Evolutionary conservation across 148 eudicot species (phyloP).

Genomic region (Rhododendron molle): DNA sequence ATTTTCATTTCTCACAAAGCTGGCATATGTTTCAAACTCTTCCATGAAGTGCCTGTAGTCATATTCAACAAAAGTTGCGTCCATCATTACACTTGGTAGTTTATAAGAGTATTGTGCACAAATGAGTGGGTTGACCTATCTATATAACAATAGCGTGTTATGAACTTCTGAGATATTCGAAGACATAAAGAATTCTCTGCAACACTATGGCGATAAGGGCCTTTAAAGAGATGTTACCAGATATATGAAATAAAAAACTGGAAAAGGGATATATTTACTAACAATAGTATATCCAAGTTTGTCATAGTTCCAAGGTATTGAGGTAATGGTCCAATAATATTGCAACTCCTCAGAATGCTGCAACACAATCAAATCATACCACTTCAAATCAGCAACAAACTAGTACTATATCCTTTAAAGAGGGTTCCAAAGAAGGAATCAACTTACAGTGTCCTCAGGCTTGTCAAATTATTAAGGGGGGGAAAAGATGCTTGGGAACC

Average conservation of each 20-base stretch:
- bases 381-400: background rate
- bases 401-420: background rate
- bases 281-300: constrained; percentile 15
- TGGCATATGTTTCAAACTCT: too few species aligned
- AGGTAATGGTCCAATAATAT: constrained; percentile 20
- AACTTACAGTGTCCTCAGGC: constrained; percentile 16
- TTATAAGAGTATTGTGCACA: background rate
- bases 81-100: background rate
- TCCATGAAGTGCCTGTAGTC: background rate
- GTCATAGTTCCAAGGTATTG: constrained; percentile 14
- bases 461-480: background rate
- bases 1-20: background rate
- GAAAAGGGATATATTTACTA: constrained; percentile 6
- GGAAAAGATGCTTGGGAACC: constrained; percentile 22
- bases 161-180: background rate
- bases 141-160: too few species aligned
- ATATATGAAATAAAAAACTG: background rate
- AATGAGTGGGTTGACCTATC: background rate
- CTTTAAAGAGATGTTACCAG: background rate
- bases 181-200: background rate
- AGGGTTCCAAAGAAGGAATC: background rate
- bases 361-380: background rate
- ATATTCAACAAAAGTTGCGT: background rate
- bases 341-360: constrained; percentile 29
- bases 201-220: background rate